Base-by-base conservation (phyloP, 495 filamentous ascomycete genomes). In the Penicillium parvum region DNA sequence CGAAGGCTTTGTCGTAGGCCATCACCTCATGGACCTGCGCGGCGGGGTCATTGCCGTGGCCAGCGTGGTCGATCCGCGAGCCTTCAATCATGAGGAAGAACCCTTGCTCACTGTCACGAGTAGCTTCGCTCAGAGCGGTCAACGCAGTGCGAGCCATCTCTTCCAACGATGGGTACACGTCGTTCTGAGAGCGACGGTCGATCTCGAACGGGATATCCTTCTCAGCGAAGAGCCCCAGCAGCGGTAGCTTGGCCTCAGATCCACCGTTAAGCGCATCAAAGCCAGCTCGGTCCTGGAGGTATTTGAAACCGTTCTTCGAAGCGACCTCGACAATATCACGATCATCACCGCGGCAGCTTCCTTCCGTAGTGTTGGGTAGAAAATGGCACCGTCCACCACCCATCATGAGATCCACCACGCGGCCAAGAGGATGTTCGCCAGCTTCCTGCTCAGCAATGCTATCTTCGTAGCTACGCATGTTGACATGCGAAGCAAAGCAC, bases 41-140 rank as follows among this genome's bases (percentile, higher is more conserved):
- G 8, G 85, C 90, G 1, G 92, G 92, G 58, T 98, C 92, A 53
- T 98, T 98, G 39, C 79, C 81, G 55, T 98, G 92, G 9, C 90
- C 94, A 2, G 92, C 90, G 61, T 98, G 94, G 50, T 98, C 92
- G 50, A 98, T 97, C 22, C 94, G 76, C 51, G 85, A 90, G 4
- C 92, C 92, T 62, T 98, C 92, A 45, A 98, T 91, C 91, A 98
- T 94, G 44, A 98, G 63, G 70, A 98, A 97, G 74, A 98, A 98
- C 1, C 92, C 92, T 62, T 96, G 78, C 17, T 96, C 88, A 40
- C 78, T 87, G 55, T 88, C 76, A 57, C 78, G 72, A 0, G 94
- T 97, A 0, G 91, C 94, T n/a, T 81, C 78, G 45, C 82, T 81
- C 11, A 98, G 75, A 2, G 84, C 83, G 20, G 68, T 79, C 45